phyloP scores from a whole-genome alignment of 768 basidiomycete species.

The Epithele typhae region DNA sequence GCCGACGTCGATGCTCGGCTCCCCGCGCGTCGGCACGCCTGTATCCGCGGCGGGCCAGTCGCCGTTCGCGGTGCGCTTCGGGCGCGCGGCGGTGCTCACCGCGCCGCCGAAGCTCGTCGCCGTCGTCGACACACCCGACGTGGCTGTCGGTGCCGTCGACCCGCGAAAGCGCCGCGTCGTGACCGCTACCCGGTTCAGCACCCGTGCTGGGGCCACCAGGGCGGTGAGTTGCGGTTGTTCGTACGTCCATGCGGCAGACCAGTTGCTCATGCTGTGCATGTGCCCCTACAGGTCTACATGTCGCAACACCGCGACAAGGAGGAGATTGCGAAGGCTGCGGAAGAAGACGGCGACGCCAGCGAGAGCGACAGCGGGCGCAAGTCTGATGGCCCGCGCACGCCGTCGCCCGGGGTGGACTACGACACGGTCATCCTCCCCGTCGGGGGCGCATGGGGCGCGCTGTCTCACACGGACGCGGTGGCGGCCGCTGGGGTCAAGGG shows the following conservation, averaged over 20 bases:
- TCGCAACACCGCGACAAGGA: conserved; percentile 68
- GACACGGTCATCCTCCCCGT: conserved; percentile 65
- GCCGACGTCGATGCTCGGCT: conserved; percentile 33
- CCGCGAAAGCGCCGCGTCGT: conserved; percentile 79
- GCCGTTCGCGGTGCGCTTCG: conserved; percentile 47
- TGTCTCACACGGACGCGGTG: conserved; percentile 41
- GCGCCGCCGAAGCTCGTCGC: conserved; percentile 82
- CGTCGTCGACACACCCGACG: conserved; percentile 82
- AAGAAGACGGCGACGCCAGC: conserved; percentile 13
- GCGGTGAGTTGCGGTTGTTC: conserved; percentile 47
- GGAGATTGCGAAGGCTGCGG: conserved; percentile 17
- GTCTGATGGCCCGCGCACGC: conserved; percentile 14
- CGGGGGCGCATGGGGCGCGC: conserved; percentile 70
- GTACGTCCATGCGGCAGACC: not conserved
- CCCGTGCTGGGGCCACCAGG: conserved; percentile 75
- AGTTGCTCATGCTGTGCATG: not conserved
- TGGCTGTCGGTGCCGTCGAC: conserved; percentile 87
- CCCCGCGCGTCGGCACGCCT: conserved; percentile 32
- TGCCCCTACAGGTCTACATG: conserved; percentile 64
- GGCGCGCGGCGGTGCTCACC: conserved; percentile 71
- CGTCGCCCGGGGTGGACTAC: conserved; percentile 48
- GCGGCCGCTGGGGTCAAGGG: conserved; percentile 47
- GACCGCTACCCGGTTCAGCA: conserved; percentile 85
- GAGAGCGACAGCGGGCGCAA: conserved; percentile 13
- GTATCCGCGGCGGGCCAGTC: conserved; percentile 16